These are phyloP conservation scores for Pseudofabraea citricarpa DNA, from an alignment of 2,329 filamentous ascomycete species.

Conservation along the genomic window DNA sequence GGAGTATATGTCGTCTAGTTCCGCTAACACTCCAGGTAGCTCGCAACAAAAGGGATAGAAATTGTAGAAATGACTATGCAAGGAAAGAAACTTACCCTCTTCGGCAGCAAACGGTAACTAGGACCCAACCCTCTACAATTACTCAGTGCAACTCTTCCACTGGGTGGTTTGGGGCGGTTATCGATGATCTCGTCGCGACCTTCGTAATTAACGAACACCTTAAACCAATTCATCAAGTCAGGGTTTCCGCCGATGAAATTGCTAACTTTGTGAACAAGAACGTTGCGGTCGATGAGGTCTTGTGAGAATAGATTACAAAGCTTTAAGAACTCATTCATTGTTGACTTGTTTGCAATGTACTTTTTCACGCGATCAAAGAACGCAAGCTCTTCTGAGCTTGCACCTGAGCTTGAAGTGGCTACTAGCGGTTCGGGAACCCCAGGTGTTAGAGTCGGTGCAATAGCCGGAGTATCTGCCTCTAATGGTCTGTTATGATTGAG, in stretches of 20 bases:
- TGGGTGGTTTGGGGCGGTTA: constrained; percentile 69
- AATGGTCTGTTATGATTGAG: constrained; percentile 57
- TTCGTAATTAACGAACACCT: constrained; percentile 74
- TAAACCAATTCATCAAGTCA: constrained; percentile 88
- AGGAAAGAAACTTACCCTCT: constrained; percentile 50
- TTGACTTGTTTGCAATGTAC: constrained; percentile 85
- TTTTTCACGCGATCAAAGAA: constrained; percentile 99
- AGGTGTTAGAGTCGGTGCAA: constrained; percentile 86
- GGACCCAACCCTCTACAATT: constrained; percentile 95
- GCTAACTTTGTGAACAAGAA: constrained; percentile 76
- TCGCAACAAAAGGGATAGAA: not conserved
- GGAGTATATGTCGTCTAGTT: no score
- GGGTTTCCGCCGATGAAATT: constrained; percentile 83
- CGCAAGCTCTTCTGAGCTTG: constrained; percentile 76
- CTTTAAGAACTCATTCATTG: constrained; percentile 94
- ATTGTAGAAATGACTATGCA: not conserved
- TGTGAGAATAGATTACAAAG: constrained; percentile 93
- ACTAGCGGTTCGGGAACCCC: constrained; percentile 82
- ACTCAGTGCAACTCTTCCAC: constrained; percentile 82
- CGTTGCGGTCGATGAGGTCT: constrained; percentile 81
- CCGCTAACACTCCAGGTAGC: no score
- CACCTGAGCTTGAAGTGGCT: constrained; percentile 67
- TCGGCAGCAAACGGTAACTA: constrained; percentile 89
- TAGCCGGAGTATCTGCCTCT: constrained; percentile 20
- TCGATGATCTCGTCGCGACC: constrained; percentile 74